Evolutionary conservation across 108 stramenopile genomes (phyloP), one percentile per base, ranked within the genome.

Genomic region (Fistulifera solaris): DNA sequence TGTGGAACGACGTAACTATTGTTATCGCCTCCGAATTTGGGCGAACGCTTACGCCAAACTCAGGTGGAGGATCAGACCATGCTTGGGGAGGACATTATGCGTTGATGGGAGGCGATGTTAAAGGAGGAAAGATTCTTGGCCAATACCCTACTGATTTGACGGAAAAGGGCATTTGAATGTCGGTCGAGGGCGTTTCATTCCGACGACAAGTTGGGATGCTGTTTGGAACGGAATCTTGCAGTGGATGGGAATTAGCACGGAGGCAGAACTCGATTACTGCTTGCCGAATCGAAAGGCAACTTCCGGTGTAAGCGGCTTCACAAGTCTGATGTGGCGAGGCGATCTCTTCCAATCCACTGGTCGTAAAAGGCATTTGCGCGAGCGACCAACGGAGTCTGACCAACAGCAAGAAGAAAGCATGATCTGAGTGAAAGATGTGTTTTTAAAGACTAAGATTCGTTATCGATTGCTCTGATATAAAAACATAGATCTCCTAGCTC

Each of bases 11-110:
- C 40, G 81, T 85, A 31, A 69, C 67, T 17, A 46, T 82, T 18
- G 63, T 81, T 40, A 46, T 70, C 15, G 65, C 75, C 1, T 80
- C 78, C 16, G 87, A 88, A 38, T 88, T 84, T 56, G 82, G 63
- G 24, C 63, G 78, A 26, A 81, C 77, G 18, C 59, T 79, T n/a
- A 61, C 65, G n/a, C 58, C 62, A 8, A 85, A 86, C 48, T 56
- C 63, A 48, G 77, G 78, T 16, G 73, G 68, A 39, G 83, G 83
- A 14, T 66, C 56, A 12, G 87, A 89, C 31, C 62, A 63, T 48
- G 62, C 53, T 5, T 65, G 64, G 71, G 77, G 68, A 12, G 67
- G 67, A 14, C 54, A 68, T 50, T 50, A 51, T 18, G 54, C 62
- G 21, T 14, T 61, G 48, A 31, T 70, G 21, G 73, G 73, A 42